Evolutionary conservation across 352 stramenopile genomes (phyloP), one percentile per base, ranked within the genome.

Genomic region (Globisporangium viniferum): DNA sequence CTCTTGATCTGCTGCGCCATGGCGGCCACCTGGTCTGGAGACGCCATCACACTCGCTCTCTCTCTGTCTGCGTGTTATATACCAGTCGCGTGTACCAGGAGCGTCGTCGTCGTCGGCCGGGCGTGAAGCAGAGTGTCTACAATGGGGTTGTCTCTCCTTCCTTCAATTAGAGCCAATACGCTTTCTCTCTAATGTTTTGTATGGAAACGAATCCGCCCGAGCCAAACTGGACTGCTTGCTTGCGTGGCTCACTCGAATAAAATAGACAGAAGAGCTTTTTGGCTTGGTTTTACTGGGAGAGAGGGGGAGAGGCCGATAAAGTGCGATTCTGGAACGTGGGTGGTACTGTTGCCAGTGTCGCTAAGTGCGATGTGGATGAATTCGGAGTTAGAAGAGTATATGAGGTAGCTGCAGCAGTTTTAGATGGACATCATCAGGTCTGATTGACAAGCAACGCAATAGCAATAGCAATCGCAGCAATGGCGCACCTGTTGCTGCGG

Each of bases 1-100:
- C 76, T 69, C 70, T 88, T 73, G 71, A 96, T 93, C 75, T 90
- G 73, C 44, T 78, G 79, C 56, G 86, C 85, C 80, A 94, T 92
- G 36, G 69, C 73, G 48, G 73, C 67, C 56, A 94, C 85, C 41
- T 93, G 81, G 53, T 86, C 73, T 24, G 67, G 53, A 33, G 60
- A 69, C 63, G 72, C 76, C 67, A 82, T 80, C 54, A 64, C 73
- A 64, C 59, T 72, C 67, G 73, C 44, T 29, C 33, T 39, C 67
- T 74, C 44, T 29, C n/a, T 39, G 3, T 59, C n/a, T n/a, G 15
- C 18, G 22, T 20, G 29, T 60, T 27, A 20, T 44, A 10, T 20
- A 33, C 33, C 27, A 15, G 56, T 33, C 10, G 20, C 33, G 22
- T 31, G 33, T 22, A 31, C 20, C 7, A 14, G 20, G 22, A 56